These are phyloP conservation scores for Eurotiales sp. DNA, from an alignment of 2,329 filamentous ascomycete species.

Conservation along the genomic window DNA sequence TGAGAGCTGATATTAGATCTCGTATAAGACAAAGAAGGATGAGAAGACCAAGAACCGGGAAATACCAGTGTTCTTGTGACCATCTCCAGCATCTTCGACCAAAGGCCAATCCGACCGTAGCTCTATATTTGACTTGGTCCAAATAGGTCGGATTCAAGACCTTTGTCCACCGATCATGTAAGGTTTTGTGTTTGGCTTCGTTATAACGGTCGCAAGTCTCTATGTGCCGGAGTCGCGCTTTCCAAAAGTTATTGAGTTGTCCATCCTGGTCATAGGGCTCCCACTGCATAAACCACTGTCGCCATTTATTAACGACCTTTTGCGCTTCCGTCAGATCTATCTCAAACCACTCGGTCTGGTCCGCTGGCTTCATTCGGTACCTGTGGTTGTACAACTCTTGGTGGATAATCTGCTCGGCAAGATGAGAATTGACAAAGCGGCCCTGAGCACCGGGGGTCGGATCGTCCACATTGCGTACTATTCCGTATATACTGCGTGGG, in stretches of 20 bases:
- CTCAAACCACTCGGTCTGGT: conserved; percentile 1
- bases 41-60: no score
- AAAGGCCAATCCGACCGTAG: background rate
- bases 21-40: no score
- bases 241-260: conserved; percentile 3
- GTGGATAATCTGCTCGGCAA: conserved; percentile 5
- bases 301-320: background rate
- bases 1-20: no score
- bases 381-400: background rate
- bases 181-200: background rate
- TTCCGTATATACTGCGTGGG: background rate
- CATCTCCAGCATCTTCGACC: background rate
- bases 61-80: no score
- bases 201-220: background rate
- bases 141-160: background rate
- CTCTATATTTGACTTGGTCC: background rate
- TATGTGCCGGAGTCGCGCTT: background rate
- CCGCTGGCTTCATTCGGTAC: background rate
- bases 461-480: background rate
- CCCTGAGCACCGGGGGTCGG: background rate
- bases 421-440: background rate
- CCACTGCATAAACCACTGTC: background rate
- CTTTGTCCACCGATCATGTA: background rate
- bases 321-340: background rate
- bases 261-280: background rate